A percentile compares a stretch with the other conserved stretches of the same genome.
Conservation (phyloP, 2,329 filamentous ascomycete genomes). For the Penicillium decumbens region DNA sequence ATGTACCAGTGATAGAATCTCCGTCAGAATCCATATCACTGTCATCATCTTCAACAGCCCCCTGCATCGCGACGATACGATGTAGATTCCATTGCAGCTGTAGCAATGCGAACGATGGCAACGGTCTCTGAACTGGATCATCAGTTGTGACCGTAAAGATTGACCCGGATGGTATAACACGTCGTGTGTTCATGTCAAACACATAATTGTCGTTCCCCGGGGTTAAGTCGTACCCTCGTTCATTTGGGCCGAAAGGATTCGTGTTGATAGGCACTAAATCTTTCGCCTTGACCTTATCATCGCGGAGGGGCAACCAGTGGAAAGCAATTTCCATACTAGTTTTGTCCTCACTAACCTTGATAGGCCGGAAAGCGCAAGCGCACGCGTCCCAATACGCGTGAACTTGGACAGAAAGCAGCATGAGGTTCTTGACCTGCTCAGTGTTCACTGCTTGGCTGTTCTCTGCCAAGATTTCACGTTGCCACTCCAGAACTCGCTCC, state of each 20-base stretch:
- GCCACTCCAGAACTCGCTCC: not conserved
- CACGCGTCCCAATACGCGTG: not conserved
- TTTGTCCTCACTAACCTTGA: not conserved
- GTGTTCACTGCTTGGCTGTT: not conserved
- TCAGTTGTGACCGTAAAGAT: no score
- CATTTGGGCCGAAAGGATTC: not conserved
- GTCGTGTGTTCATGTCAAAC: not conserved
- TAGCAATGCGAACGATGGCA: no score
- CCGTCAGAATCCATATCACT: no score
- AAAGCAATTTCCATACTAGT: not conserved
- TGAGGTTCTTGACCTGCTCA: slow-evolving; percentile 1
- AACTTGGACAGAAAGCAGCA: not conserved
- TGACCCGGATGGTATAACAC: not conserved
- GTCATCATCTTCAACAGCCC: not conserved
- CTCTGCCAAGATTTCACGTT: not conserved
- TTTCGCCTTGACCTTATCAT: not conserved
- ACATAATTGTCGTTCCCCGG: not conserved
- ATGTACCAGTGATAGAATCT: no score
- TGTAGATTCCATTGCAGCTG: not conserved
- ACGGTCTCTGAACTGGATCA: no score
- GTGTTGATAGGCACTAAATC: not conserved
- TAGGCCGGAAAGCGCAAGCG: slow-evolving; percentile 1
- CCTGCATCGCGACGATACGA: not conserved
- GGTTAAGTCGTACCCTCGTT: not conserved
- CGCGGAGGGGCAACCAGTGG: slow-evolving; percentile 1